Percentiles rank a stretch among this genome's conserved stretches.
Evolutionary conservation across 1,284 basidiomycete genomes (phyloP).

Genomic region (Ganoderma lucidum): DNA sequence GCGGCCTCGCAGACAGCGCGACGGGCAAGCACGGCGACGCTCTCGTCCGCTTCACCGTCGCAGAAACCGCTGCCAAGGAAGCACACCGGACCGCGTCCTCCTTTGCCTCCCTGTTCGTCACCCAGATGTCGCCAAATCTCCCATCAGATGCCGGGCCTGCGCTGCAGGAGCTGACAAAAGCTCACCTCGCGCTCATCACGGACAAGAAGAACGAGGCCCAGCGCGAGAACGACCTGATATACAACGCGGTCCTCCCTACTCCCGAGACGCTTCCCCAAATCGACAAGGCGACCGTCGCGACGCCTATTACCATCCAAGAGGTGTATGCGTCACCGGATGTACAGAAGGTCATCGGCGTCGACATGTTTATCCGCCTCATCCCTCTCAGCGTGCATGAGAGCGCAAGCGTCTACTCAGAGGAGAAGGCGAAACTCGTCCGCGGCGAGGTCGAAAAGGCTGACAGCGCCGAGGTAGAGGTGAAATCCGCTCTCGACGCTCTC

Average conservation of each 20-base stretch:
- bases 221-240: conserved; percentile 97
- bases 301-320: conserved; percentile 68
- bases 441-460: conserved; percentile 91
- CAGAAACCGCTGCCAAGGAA: conserved; percentile 88
- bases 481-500: conserved; percentile 84
- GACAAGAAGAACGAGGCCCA: conserved; percentile 83
- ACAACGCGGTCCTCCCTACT: conserved; percentile 92
- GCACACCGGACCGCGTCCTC: conserved; percentile 74
- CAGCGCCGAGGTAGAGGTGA: conserved; percentile 81
- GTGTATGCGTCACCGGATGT: conserved; percentile 93
- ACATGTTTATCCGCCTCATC: conserved; percentile 89
- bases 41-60: conserved; percentile 82
- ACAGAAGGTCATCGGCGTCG: conserved; percentile 93
- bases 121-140: conserved; percentile 83
- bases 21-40: conserved; percentile 88
- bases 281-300: conserved; percentile 42
- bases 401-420: conserved; percentile 96
- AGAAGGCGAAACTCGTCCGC: conserved; percentile 96
- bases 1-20: conserved; percentile 81
- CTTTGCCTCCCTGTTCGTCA: conserved; percentile 79
- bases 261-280: conserved; percentile 78
- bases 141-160: conserved; percentile 86
- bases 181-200: conserved; percentile 79
- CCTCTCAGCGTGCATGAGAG: conserved; percentile 96
- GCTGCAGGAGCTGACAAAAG: conserved; percentile 85